phyloP scores from a whole-genome alignment of 306 rosid species.

The Benincasa hispida region DNA sequence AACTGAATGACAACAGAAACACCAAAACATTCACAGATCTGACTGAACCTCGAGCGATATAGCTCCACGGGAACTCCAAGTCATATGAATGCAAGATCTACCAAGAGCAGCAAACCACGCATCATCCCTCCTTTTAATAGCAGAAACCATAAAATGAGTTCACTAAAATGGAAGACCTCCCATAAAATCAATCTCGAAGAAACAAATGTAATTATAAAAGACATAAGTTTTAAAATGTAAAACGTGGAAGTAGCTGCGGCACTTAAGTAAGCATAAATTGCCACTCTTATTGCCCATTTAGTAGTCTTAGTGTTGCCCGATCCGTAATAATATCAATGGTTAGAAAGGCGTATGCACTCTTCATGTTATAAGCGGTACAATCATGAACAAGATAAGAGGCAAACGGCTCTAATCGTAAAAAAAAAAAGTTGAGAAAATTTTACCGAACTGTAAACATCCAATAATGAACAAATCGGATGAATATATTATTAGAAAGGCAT shows the following conservation, averaged over 20 bases:
- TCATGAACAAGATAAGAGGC: neutral
- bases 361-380: neutral
- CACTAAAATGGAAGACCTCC: neutral
- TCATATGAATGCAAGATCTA: slow-evolving; percentile 78
- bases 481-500: no score
- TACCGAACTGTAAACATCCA: neutral
- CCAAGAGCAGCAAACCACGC: slow-evolving; percentile 91
- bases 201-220: neutral
- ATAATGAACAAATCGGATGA: neutral
- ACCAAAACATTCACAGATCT: neutral
- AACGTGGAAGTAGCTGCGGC: neutral
- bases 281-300: neutral
- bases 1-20: neutral
- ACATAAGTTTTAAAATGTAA: neutral
- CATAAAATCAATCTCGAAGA: neutral
- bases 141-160: slow-evolving; percentile 11
- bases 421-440: neutral
- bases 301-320: neutral
- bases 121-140: slow-evolving; percentile 62
- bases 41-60: slow-evolving; percentile 70
- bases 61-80: slow-evolving; percentile 79
- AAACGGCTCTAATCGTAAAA: neutral
- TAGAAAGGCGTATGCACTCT: neutral
- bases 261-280: neutral
- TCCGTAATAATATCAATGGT: neutral